Evolutionary conservation across 202 grass and related monocot species (phyloP).

Genomic region (Schoenoplectus tabernaemontani): DNA sequence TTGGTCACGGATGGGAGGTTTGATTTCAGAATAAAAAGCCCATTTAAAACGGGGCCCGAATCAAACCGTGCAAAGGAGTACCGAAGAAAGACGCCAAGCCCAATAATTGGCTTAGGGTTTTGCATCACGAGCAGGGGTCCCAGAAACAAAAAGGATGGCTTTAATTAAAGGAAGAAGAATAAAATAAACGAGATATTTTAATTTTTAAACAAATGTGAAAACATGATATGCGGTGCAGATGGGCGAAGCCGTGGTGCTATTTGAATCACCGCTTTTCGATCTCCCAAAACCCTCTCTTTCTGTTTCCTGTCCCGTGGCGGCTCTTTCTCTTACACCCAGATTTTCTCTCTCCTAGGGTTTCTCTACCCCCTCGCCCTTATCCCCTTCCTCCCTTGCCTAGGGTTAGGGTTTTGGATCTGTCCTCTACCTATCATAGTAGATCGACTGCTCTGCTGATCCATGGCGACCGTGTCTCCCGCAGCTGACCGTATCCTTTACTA

Average conservation of each 20-base stretch:
- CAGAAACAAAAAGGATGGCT: neutral
- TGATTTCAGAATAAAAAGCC: neutral
- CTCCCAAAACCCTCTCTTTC: slow-evolving; percentile 14
- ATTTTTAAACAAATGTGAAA: neutral
- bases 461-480: slow-evolving; percentile 52
- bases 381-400: slow-evolving; percentile 12
- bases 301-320: slow-evolving; percentile 35
- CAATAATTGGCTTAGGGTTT: slow-evolving; percentile 24
- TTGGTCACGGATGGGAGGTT: neutral
- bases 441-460: slow-evolving; percentile 25
- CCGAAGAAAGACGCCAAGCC: neutral
- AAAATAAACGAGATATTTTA: slow-evolving; percentile 10
- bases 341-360: slow-evolving; percentile 36
- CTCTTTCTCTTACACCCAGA: slow-evolving; percentile 23
- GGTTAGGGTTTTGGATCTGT: slow-evolving; percentile 54
- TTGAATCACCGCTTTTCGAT: slow-evolving; percentile 45
- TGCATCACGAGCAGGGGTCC: neutral
- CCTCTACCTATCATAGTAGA: slow-evolving; percentile 18
- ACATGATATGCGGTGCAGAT: slow-evolving; percentile 26
- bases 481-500: slow-evolving; percentile 70
- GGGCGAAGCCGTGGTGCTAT: slow-evolving; percentile 42
- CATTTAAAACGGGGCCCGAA: neutral
- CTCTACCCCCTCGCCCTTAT: slow-evolving; percentile 5
- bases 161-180: neutral
- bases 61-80: neutral